A percentile compares a stretch with the other conserved stretches of the same genome.
Conservation (phyloP, 768 basidiomycete species). For the Jaapia argillacea region DNA sequence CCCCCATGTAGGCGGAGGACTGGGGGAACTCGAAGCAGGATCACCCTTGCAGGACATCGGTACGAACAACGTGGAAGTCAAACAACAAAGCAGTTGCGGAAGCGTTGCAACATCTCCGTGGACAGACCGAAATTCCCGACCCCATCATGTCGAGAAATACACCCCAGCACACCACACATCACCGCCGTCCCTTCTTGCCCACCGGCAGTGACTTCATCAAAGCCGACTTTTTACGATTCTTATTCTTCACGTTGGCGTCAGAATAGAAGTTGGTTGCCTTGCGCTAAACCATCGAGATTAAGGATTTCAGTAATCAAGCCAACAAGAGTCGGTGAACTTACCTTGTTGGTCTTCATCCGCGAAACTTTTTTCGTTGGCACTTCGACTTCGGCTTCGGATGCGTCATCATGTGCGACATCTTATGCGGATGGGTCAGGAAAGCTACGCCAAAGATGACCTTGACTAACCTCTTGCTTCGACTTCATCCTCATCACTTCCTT, state of each 20-base stretch:
- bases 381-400: conserved; percentile 23
- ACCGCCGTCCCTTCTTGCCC: conserved; percentile 39
- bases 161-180: conserved; percentile 18
- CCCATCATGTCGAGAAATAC: too few species aligned
- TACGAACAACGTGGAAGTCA: too few species aligned
- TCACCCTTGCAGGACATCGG: too few species aligned
- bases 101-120: too few species aligned
- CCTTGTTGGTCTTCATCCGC: conserved; percentile 94
- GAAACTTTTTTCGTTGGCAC: conserved; percentile 31
- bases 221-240: conserved; percentile 57
- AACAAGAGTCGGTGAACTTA: conserved; percentile 16
- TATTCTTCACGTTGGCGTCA: conserved; percentile 79
- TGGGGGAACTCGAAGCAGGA: too few species aligned
- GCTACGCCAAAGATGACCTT: too few species aligned
- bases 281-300: conserved; percentile 37
- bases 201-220: conserved; percentile 46
- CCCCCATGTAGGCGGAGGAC: too few species aligned
- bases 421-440: conserved; percentile 8
- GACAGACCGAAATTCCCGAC: too few species aligned
- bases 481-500: too few species aligned
- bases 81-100: too few species aligned
- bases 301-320: neutral
- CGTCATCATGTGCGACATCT: conserved; percentile 19
- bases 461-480: too few species aligned
- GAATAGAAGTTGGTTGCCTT: conserved; percentile 88